Evolutionary conservation across 805 yeast genomes (phyloP), one percentile per base, ranked within the genome.

Genomic region (Saccharomyces mikatae): DNA sequence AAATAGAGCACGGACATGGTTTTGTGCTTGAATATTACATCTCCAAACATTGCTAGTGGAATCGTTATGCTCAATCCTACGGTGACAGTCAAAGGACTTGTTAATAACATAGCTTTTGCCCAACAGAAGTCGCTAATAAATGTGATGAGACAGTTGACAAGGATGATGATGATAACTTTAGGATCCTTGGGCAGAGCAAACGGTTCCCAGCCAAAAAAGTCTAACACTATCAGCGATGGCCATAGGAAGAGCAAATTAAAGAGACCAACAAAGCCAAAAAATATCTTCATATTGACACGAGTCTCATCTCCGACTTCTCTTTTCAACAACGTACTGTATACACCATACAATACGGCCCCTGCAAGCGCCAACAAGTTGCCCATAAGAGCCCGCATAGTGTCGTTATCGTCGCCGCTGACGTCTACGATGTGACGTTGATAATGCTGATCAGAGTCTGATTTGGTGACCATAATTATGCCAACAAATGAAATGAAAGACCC

Each of bases 211-310:
- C 86, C 86, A 0, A 77, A 58, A 55, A 71, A 76, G 70, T 92
- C 81, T 54, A 92, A 76, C 0, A 88, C 54, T 0, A 89, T 52
- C 8, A 94, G 66, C 4, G 89, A 70, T 2, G 99, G 97, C 97
- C 97, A 90, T 47, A 91, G 68, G 10, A 83, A 69, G 0, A 89
- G 62, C 9, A 86, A 65, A 59, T 90, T 88, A 73, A 86, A 87
- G 4, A 92, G 73, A 0, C 99, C 99, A 26, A 94, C 98, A 71
- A 88, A 91, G 0, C 98, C 99, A 67, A 94, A 91, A 64, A 94
- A 94, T 36, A 91, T 75, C 67, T 84, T 87, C 76, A 95, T 89
- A 67, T 94, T 86, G 47, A 94, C 76, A 51, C 86, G 74, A 14
- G 86, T 76, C 66, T 92, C 97, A 54, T 82, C 83, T 49, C 80